Evolutionary conservation across 768 basidiomycete genomes (phyloP), one percentile per base, ranked within the genome.

Genomic region (Suillus cothurnatus): DNA sequence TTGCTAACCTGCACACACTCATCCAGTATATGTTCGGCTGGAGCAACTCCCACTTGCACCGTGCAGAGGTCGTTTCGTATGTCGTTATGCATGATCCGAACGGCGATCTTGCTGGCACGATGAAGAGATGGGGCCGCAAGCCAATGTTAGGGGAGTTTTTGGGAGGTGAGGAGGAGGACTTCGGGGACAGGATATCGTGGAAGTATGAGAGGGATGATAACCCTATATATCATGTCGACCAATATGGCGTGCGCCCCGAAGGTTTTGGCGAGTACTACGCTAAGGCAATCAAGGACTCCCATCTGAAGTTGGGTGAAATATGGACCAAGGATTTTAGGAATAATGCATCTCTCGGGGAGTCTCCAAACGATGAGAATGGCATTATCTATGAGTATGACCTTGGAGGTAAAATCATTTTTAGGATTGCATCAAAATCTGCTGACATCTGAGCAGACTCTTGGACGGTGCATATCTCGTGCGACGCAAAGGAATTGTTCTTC

Each of bases 1-100:
- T 78, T 53, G 70, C 72, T 66, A 72, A 78, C 61, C 70, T 78
- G 56, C 72, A 73, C 65, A 66, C 41, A 12, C 64, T 71, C 67
- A 69, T 78, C 59, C 71, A 72, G 57, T 73, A 71, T 67, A 69
- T 73, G 67, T 78, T 78, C 62, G 77, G 77, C 58, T 76, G 75
- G 75, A 67, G 65, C 43, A 57, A 73, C 28, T 61, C 64, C 19
- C 76, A 74, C 61, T 53, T 66, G 31, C 75, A 75, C 61, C 64
- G 50, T 4, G 68, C 73, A 28, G 68, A 71, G 38, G 71, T 72
- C 5, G 71, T 65, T 28, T 52, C 66, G 28, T 63, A 76, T 34
- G 68, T 70, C 50, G 70, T 71, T 53, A 64, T 71, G 49, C 68
- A 70, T 57, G 66, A 71, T 3, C 12, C 58, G 4, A 32, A 32